Evolutionary conservation across 352 stramenopile species (phyloP).

Genomic region (Phytophthora capsici): DNA sequence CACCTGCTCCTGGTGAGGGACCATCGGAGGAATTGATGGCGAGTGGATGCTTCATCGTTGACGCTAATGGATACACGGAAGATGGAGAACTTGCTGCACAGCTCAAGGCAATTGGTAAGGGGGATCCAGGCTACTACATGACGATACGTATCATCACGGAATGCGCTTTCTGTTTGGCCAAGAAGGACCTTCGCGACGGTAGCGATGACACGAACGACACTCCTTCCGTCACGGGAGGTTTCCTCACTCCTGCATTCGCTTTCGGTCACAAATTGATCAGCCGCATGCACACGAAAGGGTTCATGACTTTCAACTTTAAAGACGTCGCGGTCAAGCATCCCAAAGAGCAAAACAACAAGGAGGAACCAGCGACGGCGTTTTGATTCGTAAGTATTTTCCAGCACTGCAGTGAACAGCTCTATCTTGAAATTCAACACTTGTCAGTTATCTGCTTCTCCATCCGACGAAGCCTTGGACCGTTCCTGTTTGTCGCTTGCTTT

Average conservation of each 20-base stretch:
- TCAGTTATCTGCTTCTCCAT: constrained; percentile 20
- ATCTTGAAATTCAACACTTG: background rate
- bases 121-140: constrained; percentile 46
- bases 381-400: constrained; percentile 1
- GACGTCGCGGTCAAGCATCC: background rate
- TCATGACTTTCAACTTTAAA: constrained; percentile 45
- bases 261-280: constrained; percentile 43
- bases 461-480: constrained; percentile 1
- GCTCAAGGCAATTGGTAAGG: constrained; percentile 19
- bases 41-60: constrained; percentile 66
- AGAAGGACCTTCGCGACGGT: constrained; percentile 14
- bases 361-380: constrained; percentile 12
- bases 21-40: constrained; percentile 69
- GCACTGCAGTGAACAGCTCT: background rate
- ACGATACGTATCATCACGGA: constrained; percentile 46
- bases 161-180: constrained; percentile 46
- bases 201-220: constrained; percentile 18
- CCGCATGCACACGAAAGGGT: constrained; percentile 43
- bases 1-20: constrained; percentile 71
- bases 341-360: constrained; percentile 3
- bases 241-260: constrained; percentile 44
- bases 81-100: constrained; percentile 34
- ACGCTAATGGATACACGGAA: constrained; percentile 47
- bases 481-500: constrained; percentile 14
- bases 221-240: constrained; percentile 20